Base-by-base conservation (phyloP, 2,329 filamentous ascomycete genomes). In the Bipolaris victoriae region DNA sequence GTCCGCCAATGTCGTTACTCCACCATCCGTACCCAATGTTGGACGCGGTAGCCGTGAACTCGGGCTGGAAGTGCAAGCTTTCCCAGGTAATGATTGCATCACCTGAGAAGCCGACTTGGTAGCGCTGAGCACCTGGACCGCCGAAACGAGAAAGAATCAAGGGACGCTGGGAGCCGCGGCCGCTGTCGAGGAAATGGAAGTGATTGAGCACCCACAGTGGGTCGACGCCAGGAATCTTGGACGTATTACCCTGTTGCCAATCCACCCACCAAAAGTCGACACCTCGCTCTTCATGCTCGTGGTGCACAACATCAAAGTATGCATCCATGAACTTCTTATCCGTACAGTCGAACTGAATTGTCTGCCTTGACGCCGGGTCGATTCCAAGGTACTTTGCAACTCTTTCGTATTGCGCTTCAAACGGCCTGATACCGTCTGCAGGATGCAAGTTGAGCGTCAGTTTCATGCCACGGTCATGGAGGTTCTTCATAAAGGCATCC, bases 1-100 rank as follows among this genome's bases (percentile, higher is more conserved):
- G 86, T 0, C 86, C 86, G n/a, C 86, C 86, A 26, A 89, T 87
- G 61, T 89, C 86, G 68, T 89, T 86, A 48, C 83, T 86, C 86
- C 86, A 89, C 86, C 86, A 88, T 2, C 86, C 86, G 60, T 86
- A 89, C 0, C 86, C 86, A 57, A 89, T 87, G 69, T 89, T 89
- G 9, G 84, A 86, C 0, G 86, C 84, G 0, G 84, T 88, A 3
- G 85, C 84, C 0, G 87, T 89, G 65, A 89, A 89, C 65, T 89
- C 86, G 6, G 86, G 86, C 68, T 89, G 87, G 72, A 88, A 89
- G 13, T 80, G 70, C 15, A 89, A 78, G 0, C 83, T 86, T 0
- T 78, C 81, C 86, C 86, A 89, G 0, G 83, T 84, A 16, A 84
- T 82, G 43, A 85, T 72, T 0, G 82, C 82, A 61, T 89, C 86